A percentile compares a stretch with the other conserved stretches of the same genome.
Evolutionary conservation across 352 stramenopile genomes (phyloP).

Genomic region (Phytophthora boehmeriae): DNA sequence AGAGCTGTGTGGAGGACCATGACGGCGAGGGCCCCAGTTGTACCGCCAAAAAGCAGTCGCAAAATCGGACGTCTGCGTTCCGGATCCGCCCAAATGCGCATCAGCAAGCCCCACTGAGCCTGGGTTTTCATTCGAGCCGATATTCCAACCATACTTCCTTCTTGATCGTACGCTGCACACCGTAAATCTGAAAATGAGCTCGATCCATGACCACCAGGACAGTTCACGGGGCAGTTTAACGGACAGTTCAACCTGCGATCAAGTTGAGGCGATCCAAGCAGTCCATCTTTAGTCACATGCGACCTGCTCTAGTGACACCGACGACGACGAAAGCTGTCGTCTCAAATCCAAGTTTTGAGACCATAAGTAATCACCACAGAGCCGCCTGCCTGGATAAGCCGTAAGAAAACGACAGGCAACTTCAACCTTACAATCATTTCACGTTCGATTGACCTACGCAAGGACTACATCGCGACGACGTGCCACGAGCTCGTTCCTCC

Average conservation of each 20-base stretch:
- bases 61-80: slow-evolving; percentile 17
- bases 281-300: slow-evolving; percentile 11
- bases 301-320: slow-evolving; percentile 21
- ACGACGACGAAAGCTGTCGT: slow-evolving; percentile 12
- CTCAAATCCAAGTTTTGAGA: neutral
- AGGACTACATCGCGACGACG: neutral
- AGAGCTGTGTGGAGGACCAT: slow-evolving; percentile 24
- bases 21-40: slow-evolving; percentile 15
- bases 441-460: too few relatives aligned
- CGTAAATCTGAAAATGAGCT: slow-evolving; percentile 18
- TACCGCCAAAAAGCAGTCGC: slow-evolving; percentile 26
- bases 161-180: neutral
- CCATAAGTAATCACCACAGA: neutral
- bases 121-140: slow-evolving; percentile 7
- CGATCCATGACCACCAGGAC: too few relatives aligned
- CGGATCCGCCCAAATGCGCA: slow-evolving; percentile 14
- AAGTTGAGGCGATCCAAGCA: slow-evolving; percentile 10
- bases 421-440: too few relatives aligned
- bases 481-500: too few relatives aligned
- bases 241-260: slow-evolving; percentile 11
- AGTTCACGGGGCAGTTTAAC: slow-evolving; percentile 5
- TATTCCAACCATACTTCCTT: slow-evolving; percentile 11
- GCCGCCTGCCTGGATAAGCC: neutral
- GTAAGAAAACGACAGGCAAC: neutral
- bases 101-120: slow-evolving; percentile 15